A percentile compares a stretch with the other conserved stretches of the same genome.
Conservation (phyloP, 148 eudicot genomes). For the Chenopodium formosanum region DNA sequence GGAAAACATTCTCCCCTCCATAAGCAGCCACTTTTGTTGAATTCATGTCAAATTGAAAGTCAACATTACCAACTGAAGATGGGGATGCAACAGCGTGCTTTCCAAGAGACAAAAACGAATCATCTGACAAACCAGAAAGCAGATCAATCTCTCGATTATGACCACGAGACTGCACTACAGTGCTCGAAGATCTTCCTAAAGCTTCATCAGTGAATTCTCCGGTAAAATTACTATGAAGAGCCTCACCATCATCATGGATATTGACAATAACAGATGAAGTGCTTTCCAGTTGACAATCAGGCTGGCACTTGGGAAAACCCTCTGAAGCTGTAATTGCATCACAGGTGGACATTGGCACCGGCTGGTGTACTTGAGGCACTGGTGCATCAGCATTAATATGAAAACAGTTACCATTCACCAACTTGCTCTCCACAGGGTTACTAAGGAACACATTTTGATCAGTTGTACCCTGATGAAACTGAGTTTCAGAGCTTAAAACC, state of each 20-base stretch:
- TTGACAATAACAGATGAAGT: conserved; percentile 26
- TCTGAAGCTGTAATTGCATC: conserved; percentile 25
- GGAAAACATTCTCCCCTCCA: conserved; percentile 42
- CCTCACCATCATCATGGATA: conserved; percentile 27
- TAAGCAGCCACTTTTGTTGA: conserved; percentile 23
- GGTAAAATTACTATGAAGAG: conserved; percentile 32
- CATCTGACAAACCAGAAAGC: conserved; percentile 42
- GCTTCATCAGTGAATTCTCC: conserved; percentile 29
- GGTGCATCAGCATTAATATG: conserved; percentile 27
- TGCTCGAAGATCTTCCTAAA: conserved; percentile 28
- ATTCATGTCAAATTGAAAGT: conserved; percentile 26
- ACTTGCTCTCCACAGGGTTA: conserved; percentile 25
- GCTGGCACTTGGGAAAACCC: conserved; percentile 26
- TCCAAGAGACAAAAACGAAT: conserved; percentile 33
- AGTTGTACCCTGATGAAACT: conserved; percentile 26
- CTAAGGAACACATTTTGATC: conserved; percentile 26
- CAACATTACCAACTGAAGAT: conserved; percentile 25
- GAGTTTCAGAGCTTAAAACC: conserved; percentile 24
- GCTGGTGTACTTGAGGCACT: conserved; percentile 28
- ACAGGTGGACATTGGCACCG: conserved; percentile 17
- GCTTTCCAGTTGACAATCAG: conserved; percentile 29
- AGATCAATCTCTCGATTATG: conserved; percentile 38
- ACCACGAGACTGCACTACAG: conserved; percentile 27
- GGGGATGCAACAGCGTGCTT: conserved; percentile 35
- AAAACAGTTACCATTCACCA: conserved; percentile 25